Evolutionary conservation across 2,329 filamentous ascomycete genomes (phyloP).

Genomic region (Plectosphaerella cucumerina): DNA sequence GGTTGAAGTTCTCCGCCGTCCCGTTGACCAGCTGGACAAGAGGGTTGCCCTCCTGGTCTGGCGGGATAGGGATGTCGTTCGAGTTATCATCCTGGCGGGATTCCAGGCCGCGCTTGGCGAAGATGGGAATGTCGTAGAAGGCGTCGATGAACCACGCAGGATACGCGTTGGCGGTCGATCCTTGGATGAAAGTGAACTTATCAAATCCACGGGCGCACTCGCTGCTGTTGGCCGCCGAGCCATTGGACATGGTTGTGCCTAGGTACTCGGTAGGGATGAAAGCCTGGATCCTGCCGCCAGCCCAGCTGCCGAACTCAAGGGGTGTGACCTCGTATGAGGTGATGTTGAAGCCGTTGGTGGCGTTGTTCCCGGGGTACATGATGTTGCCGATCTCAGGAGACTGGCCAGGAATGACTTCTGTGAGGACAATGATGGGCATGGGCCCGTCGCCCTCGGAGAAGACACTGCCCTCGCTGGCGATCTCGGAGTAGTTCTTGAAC

Average conservation of each 20-base stretch:
- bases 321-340: conserved; percentile 63
- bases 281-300: conserved; percentile 48
- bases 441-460: conserved; percentile 39
- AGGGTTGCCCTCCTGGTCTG: conserved; percentile 63
- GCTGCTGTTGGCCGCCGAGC: conserved; percentile 39
- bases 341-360: conserved; percentile 42
- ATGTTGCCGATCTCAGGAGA: conserved; percentile 20
- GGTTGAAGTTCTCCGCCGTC: conserved; percentile 17
- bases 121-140: conserved; percentile 18
- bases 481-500: conserved; percentile 76
- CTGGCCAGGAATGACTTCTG: conserved; percentile 40
- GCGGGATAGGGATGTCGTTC: conserved; percentile 65
- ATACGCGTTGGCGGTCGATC: conserved; percentile 77
- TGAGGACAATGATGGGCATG: conserved; percentile 45
- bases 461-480: conserved; percentile 29
- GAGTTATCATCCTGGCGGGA: conserved; percentile 53
- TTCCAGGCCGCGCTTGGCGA: conserved; percentile 38
- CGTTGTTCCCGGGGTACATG: not conserved
- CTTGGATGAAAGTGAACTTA: conserved; percentile 75
- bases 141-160: conserved; percentile 70
- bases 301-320: conserved; percentile 63
- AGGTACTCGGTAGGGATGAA: conserved; percentile 58
- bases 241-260: conserved; percentile 52
- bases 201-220: conserved; percentile 63
- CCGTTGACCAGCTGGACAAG: conserved; percentile 23